Evolutionary conservation across 306 rosid genomes (phyloP).

Genomic region (Malus sieversii): DNA sequence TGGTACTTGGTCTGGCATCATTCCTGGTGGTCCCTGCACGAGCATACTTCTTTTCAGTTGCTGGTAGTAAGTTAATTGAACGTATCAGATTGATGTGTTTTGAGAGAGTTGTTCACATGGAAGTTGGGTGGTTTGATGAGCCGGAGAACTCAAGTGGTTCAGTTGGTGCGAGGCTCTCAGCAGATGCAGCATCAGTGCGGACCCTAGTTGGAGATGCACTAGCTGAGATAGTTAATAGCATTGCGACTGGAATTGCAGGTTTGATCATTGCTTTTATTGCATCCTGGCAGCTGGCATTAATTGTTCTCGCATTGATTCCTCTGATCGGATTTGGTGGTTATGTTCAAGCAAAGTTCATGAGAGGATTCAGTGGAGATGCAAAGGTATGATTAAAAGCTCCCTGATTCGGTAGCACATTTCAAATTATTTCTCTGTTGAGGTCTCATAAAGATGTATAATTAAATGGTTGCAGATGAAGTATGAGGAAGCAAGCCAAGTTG

Average conservation of each 20-base stretch:
- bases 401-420: background rate
- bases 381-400: constrained; percentile 35
- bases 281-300: constrained; percentile 61
- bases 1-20: constrained; percentile 45
- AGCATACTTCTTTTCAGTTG: constrained; percentile 58
- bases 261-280: constrained; percentile 62
- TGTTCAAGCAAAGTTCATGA: constrained; percentile 67
- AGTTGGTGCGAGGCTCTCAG: constrained; percentile 75
- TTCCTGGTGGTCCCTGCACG: constrained; percentile 38
- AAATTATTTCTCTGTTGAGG: background rate
- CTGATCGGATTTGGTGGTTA: constrained; percentile 59
- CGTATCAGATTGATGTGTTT: constrained; percentile 66
- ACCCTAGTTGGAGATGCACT: constrained; percentile 73
- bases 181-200: constrained; percentile 75
- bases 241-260: constrained; percentile 57
- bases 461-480: constrained; percentile 57
- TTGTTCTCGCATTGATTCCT: constrained; percentile 60
- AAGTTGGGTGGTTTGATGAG: constrained; percentile 83
- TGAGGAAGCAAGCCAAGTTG: constrained; percentile 90
- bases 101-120: constrained; percentile 70
- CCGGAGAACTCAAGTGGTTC: constrained; percentile 72
- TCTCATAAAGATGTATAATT: background rate
- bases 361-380: constrained; percentile 75
- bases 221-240: constrained; percentile 47
- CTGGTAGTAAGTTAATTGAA: constrained; percentile 69